Evolutionary conservation across 2,329 filamentous ascomycete species (phyloP).

Genomic region (Diaporthe ampelina): DNA sequence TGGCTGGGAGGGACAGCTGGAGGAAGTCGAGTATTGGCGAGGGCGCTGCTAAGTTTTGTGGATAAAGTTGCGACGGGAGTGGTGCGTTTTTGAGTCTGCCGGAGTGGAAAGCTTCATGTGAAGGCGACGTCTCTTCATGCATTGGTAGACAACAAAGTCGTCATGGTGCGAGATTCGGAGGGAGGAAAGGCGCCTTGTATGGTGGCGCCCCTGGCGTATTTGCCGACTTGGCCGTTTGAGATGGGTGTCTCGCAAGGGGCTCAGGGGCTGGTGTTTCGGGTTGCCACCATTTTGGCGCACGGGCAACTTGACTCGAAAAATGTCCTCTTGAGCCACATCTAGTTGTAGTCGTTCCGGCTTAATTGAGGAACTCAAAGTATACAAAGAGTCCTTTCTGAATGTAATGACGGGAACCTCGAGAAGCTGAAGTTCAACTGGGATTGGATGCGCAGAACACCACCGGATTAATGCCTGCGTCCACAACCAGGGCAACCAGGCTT

Average conservation of each 20-base stretch:
- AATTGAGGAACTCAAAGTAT: no score
- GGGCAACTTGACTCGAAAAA: slow-evolving; percentile 8
- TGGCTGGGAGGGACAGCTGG: not conserved
- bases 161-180: not conserved
- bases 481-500: not conserved
- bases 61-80: not conserved
- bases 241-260: slow-evolving; percentile 15
- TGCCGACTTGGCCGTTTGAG: slow-evolving; percentile 34
- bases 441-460: not conserved
- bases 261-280: slow-evolving; percentile 27
- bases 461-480: not conserved
- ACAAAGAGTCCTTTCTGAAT: not conserved
- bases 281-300: slow-evolving; percentile 24
- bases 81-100: not conserved
- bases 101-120: not conserved
- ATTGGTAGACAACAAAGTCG: not conserved
- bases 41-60: not conserved
- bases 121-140: not conserved
- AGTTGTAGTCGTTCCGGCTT: no score
- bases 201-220: not conserved
- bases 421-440: not conserved
- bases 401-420: not conserved
- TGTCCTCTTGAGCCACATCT: not conserved
- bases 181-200: not conserved
- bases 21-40: not conserved